These are phyloP conservation scores for Hanseniaspora occidentalis DNA, from an alignment of 805 yeast genomes.

Conservation along the genomic window DNA sequence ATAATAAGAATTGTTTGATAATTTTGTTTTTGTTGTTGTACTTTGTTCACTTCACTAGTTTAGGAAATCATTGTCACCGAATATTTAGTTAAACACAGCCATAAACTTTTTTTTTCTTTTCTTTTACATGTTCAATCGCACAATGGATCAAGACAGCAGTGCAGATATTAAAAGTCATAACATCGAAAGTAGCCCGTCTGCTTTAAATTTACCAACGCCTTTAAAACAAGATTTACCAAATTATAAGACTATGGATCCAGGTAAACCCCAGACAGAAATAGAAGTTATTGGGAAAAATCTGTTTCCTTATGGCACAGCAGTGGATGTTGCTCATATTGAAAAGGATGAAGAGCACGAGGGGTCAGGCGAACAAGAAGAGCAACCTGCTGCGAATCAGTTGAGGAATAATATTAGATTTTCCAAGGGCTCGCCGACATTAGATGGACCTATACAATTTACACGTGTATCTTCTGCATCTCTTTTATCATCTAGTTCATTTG, in stretches of 20 bases:
- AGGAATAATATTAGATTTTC: constrained; percentile 11
- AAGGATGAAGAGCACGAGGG: constrained; percentile 65
- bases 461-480: constrained; percentile 28
- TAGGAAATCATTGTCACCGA: no score
- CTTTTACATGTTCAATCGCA: no score
- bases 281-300: constrained; percentile 78
- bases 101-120: no score
- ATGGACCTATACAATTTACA: constrained; percentile 30
- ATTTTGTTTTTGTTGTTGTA: neutral
- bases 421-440: constrained; percentile 18
- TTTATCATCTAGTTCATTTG: constrained; percentile 14
- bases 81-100: no score
- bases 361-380: constrained; percentile 1
- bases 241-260: constrained; percentile 69
- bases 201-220: no score
- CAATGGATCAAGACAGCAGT: no score
- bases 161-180: no score
- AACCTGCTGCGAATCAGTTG: constrained; percentile 1
- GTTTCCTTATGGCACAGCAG: constrained; percentile 76
- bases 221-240: no score
- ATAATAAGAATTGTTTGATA: no score
- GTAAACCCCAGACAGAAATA: constrained; percentile 67
- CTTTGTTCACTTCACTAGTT: no score
- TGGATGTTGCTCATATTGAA: constrained; percentile 74
- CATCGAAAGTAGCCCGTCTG: no score